These are phyloP conservation scores for Aspergillus sclerotioniger DNA, from an alignment of 495 filamentous ascomycete species.

Conservation along the genomic window DNA sequence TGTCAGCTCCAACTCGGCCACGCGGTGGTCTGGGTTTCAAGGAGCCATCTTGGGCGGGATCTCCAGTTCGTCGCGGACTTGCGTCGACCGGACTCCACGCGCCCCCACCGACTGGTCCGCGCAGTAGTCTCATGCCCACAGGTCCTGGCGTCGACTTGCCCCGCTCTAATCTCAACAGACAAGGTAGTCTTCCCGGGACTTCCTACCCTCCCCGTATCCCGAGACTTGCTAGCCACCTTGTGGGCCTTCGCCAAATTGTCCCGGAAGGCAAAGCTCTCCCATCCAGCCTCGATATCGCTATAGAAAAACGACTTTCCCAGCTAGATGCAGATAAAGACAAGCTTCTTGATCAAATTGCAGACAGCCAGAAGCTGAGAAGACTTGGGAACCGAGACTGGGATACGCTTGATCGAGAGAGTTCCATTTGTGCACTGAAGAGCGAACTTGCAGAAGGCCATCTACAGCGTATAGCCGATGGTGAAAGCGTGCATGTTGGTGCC, in stretches of 20 bases:
- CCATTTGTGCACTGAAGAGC: slow-evolving; percentile 56
- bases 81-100: slow-evolving; percentile 27
- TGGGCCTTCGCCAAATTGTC: slow-evolving; percentile 48
- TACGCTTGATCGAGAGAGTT: slow-evolving; percentile 55
- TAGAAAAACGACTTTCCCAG: slow-evolving; percentile 48
- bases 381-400: slow-evolving; percentile 58
- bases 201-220: slow-evolving; percentile 52
- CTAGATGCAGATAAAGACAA: slow-evolving; percentile 56
- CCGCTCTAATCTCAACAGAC: slow-evolving; percentile 40
- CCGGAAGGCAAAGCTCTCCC: slow-evolving; percentile 49
- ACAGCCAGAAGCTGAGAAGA: slow-evolving; percentile 54
- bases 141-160: slow-evolving; percentile 28
- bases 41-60: slow-evolving; percentile 36
- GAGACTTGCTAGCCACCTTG: slow-evolving; percentile 51
- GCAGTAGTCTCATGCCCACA: slow-evolving; percentile 34
- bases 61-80: slow-evolving; percentile 40
- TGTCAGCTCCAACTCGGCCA: slow-evolving; percentile 61
- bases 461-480: slow-evolving; percentile 54
- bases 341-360: slow-evolving; percentile 53
- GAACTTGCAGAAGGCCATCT: slow-evolving; percentile 63
- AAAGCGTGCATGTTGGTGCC: slow-evolving; percentile 42
- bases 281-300: slow-evolving; percentile 35
- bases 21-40: slow-evolving; percentile 46
- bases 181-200: slow-evolving; percentile 46
- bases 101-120: slow-evolving; percentile 46